Evolutionary conservation across 805 yeast genomes (phyloP).

Genomic region (Lachancea sp.): DNA sequence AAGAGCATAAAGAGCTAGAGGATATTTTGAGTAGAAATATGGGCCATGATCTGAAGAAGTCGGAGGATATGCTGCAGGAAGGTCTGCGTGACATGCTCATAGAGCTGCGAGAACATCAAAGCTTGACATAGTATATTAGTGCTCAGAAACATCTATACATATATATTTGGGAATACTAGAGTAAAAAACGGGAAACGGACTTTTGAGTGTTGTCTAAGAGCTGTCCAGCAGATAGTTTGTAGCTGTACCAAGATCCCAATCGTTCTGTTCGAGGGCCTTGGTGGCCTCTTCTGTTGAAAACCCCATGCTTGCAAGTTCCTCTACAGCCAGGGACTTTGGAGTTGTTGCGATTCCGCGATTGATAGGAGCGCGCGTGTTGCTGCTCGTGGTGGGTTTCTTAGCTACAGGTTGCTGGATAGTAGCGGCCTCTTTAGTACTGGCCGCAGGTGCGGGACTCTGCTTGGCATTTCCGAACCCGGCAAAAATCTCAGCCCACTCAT

Average conservation of each 20-base stretch:
- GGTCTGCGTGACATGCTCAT: slow-evolving; percentile 26
- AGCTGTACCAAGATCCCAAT: slow-evolving; percentile 81
- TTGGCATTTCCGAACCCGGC: slow-evolving; percentile 66
- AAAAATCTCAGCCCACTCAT: slow-evolving; percentile 92
- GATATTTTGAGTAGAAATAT: slow-evolving; percentile 28
- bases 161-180: neutral
- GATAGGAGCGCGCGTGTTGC: slow-evolving; percentile 6
- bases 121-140: neutral
- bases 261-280: slow-evolving; percentile 59
- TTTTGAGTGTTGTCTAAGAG: slow-evolving; percentile 46
- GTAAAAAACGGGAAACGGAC: neutral
- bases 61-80: slow-evolving; percentile 22
- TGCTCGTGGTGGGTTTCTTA: neutral
- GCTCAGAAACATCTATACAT: neutral
- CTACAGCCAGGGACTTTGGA: slow-evolving; percentile 53
- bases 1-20: slow-evolving; percentile 23
- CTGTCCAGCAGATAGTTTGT: slow-evolving; percentile 75
- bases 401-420: slow-evolving; percentile 16
- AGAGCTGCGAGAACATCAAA: slow-evolving; percentile 16
- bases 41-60: slow-evolving; percentile 19
- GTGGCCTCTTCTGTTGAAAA: slow-evolving; percentile 60
- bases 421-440: slow-evolving; percentile 6
- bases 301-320: slow-evolving; percentile 87
- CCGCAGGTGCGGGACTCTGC: slow-evolving; percentile 3
- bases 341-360: slow-evolving; percentile 36